Evolutionary conservation across 768 basidiomycete species (phyloP).

Genomic region (Podaxis rugospora): DNA sequence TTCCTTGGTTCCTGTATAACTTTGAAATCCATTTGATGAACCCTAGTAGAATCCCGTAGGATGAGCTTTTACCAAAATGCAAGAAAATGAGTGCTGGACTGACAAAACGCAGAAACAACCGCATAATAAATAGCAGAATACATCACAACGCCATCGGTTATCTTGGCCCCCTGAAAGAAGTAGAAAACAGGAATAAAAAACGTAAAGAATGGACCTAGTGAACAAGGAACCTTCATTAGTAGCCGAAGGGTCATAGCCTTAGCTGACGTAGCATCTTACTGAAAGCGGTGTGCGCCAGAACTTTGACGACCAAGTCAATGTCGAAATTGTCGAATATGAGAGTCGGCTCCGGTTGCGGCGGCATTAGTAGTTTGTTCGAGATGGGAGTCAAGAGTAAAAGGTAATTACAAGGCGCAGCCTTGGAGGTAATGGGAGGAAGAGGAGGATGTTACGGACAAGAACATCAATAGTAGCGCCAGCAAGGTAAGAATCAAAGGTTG

Average conservation of each 20-base stretch:
- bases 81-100: constrained; percentile 25
- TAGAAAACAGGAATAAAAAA: constrained; percentile 77
- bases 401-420: constrained; percentile 27
- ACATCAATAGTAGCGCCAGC: neutral
- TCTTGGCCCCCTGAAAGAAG: constrained; percentile 60
- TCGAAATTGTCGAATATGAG: constrained; percentile 70
- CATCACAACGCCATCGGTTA: constrained; percentile 48
- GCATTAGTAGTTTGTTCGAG: constrained; percentile 22
- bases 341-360: constrained; percentile 30
- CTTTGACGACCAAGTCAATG: constrained; percentile 75
- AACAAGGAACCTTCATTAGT: neutral
- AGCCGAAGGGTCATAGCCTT: neutral
- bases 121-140: constrained; percentile 51
- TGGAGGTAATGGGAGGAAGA: neutral
- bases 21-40: constrained; percentile 64
- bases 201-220: constrained; percentile 78
- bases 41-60: constrained; percentile 38
- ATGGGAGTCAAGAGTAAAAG: neutral
- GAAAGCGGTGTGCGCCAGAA: constrained; percentile 73
- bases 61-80: neutral
- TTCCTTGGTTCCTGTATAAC: constrained; percentile 73
- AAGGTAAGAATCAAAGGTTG: neutral
- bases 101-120: constrained; percentile 64
- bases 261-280: constrained; percentile 43
- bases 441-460: neutral